These are phyloP conservation scores for Silene uniflora DNA, from an alignment of 148 eudicot species.

Conservation along the genomic window DNA sequence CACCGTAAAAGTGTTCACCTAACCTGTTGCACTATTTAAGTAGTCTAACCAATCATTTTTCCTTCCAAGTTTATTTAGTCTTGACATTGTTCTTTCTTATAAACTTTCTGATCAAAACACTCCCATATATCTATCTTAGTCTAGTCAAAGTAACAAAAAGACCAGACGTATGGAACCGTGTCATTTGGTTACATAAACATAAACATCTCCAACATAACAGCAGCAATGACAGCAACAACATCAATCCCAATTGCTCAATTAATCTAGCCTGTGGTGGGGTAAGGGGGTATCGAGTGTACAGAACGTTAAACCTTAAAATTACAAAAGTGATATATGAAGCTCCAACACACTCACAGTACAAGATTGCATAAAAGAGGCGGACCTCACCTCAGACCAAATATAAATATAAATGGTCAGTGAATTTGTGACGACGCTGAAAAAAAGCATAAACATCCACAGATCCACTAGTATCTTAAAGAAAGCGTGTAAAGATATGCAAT, in stretches of 20 bases:
- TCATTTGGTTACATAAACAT: not conserved
- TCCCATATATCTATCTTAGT: not conserved
- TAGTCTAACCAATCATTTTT: not conserved
- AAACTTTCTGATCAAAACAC: not conserved
- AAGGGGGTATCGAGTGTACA: no score
- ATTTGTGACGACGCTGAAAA: not conserved
- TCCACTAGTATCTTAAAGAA: no score
- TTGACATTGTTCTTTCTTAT: not conserved
- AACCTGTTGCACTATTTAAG: not conserved
- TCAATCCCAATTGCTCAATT: no score
- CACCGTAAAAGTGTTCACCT: not conserved
- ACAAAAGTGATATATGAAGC: not conserved
- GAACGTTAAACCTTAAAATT: no score
- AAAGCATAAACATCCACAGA: no score
- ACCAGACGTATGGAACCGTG: not conserved
- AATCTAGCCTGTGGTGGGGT: no score
- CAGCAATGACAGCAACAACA: no score
- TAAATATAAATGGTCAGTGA: not conserved
- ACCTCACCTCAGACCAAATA: not conserved
- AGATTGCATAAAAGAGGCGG: not conserved
- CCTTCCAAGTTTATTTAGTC: not conserved
- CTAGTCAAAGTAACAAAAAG: constrained; percentile 1
- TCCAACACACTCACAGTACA: not conserved
- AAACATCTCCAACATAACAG: not conserved
- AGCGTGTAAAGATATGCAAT: no score